Base-by-base conservation (phyloP, 1,284 basidiomycete species). In the Malassezia equina region DNA sequence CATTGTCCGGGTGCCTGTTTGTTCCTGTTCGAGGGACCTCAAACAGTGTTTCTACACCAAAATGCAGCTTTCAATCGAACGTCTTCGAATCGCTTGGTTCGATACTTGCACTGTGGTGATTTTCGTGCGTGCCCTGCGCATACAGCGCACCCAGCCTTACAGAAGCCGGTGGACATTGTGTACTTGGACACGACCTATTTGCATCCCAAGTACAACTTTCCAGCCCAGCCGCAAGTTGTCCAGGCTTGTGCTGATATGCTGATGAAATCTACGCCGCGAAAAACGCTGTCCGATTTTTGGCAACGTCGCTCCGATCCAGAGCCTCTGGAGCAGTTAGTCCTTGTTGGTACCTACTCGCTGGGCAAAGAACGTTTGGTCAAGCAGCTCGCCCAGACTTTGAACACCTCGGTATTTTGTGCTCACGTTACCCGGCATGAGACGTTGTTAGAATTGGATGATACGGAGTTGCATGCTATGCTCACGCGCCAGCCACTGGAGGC, bases 121-220 rank as follows among this genome's bases (percentile, higher is more conserved):
- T 75, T 75, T 40, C 69, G 74, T 25, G 80, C 79, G 11, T 63
- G 60, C 29, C 71, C 71, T 0, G 45, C 54, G 0, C 71, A 71
- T 33, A 56, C 60, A 2, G 59, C 61, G 39, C 69, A 71, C 41
- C 61, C 66, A 0, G 56, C 65, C 9, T 48, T 70, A 28, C 47
- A 51, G n/a, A 55, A 55, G 11, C 61, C 61, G 17, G 59, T 98
- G 12, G 90, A 96, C 69, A 82, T 84, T 48, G 82, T 91, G 46
- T 98, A 98, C 73, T 80, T 98, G 24, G 94, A 98, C 75, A 96
- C 93, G 7, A 98, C 94, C 0, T 98, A 98, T 75, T 80, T 95
- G 34, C 86, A 94, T 67, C 87, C 91, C 0, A 86, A 84, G 81
- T 95, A 96, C 75, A 88, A 85, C 50, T 98, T 98, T 66, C 89